Evolutionary conservation across 2,329 filamentous ascomycete genomes (phyloP), one percentile per base, ranked within the genome.

Genomic region (Pseudopithomyces chartarum): DNA sequence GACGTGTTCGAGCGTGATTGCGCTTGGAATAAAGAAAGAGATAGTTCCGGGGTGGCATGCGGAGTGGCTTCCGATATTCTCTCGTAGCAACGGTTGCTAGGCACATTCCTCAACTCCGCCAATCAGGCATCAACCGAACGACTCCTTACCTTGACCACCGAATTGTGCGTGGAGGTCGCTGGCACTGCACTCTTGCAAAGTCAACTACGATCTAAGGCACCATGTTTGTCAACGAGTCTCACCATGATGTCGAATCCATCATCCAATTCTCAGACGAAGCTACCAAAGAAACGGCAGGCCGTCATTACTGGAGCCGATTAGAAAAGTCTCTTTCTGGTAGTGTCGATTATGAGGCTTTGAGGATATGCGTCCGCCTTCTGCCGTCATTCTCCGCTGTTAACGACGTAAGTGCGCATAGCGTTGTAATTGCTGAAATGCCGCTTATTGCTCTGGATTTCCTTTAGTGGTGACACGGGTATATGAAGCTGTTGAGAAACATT

Each of bases 261-360:
- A 59, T 73, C 32, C 52, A 57, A 34, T 64, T 69, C 42, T 56
- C 69, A 20, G 66, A 69, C 43, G 62, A 61, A 22, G 52, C 60
- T 13, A 53, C 65, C 19, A 64, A 55, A 42, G 47, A 53, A n/a
- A 48, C 57, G 20, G 67, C 65, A 0, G 71, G 70, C 33, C 59
- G 69, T 20, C 58, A 61, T 33, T 67, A 63, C 42, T 65, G 68
- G 55, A 36, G 52, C 11, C 66, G 51, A 47, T 49, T 73, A 19
- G 51, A 65, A 39, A 19, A 54, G 17, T 49, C 56, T 6, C 26
- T 60, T 7, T 43, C 59, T 5, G 29, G 46, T 8, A 54, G 17
- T 8, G 52, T 71, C 46, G 58, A 71, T 36, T 50, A 65, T 10
- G 60, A 70, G 43, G 58, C 64, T 2, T 54, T 72, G 29, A 47